These are phyloP conservation scores for Ceratocystis harringtonii DNA, from an alignment of 2,329 filamentous ascomycete species.

Conservation along the genomic window DNA sequence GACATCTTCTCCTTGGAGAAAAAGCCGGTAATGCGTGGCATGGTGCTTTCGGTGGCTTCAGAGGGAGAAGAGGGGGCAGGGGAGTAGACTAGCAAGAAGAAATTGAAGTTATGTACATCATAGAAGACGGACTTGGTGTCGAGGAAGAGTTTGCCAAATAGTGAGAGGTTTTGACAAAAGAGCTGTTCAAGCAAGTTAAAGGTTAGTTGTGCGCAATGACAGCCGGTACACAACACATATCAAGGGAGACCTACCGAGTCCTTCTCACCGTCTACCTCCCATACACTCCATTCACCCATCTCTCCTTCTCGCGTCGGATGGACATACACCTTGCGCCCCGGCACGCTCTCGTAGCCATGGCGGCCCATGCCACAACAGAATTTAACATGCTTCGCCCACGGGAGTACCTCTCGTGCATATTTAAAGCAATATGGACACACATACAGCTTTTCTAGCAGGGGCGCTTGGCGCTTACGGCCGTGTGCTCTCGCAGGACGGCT, in stretches of 20 bases:
- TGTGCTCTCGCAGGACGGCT: slow-evolving; percentile 18
- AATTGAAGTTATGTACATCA: slow-evolving; percentile 86
- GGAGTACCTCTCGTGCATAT: slow-evolving; percentile 53
- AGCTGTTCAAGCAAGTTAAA: slow-evolving; percentile 32
- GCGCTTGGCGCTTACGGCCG: slow-evolving; percentile 24
- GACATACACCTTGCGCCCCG: slow-evolving; percentile 60
- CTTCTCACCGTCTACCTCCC: slow-evolving; percentile 82
- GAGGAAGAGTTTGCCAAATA: slow-evolving; percentile 94
- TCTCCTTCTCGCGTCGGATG: slow-evolving; percentile 40
- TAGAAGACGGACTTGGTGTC: slow-evolving; percentile 98
- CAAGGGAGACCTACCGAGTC: slow-evolving; percentile 40
- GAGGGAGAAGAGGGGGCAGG: slow-evolving; percentile 23
- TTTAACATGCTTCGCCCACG: slow-evolving; percentile 43
- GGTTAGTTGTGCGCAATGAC: slow-evolving; percentile 6
- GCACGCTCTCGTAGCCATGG: slow-evolving; percentile 29
- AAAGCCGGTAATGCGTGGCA: slow-evolving; percentile 63
- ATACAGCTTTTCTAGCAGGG: slow-evolving; percentile 53
- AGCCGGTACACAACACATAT: not conserved
- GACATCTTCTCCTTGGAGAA: slow-evolving; percentile 98
- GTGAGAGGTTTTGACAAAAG: slow-evolving; percentile 86
- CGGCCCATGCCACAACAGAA: slow-evolving; percentile 30
- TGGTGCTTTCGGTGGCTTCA: not conserved
- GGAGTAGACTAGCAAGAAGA: slow-evolving; percentile 76
- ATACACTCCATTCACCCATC: slow-evolving; percentile 68
- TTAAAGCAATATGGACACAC: slow-evolving; percentile 92